Evolutionary conservation across 2,329 filamentous ascomycete genomes (phyloP).

Genomic region (Mollisiaceae sp.): DNA sequence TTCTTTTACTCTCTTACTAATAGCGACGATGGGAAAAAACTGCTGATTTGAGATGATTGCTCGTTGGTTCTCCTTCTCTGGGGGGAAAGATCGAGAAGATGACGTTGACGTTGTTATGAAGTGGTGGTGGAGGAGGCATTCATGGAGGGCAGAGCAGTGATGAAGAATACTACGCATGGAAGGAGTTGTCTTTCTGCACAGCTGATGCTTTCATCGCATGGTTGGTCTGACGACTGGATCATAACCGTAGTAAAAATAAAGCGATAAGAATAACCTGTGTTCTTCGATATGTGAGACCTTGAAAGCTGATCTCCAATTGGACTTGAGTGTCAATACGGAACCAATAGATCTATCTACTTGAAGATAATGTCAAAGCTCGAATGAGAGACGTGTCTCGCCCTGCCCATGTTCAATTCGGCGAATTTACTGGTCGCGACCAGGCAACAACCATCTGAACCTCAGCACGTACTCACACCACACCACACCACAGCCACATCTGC

Average conservation of each 20-base stretch:
- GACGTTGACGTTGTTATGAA: constrained; percentile 13
- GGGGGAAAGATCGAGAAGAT: constrained; percentile 4
- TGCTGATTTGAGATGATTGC: neutral
- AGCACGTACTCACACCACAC: too few relatives aligned
- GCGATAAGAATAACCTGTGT: neutral
- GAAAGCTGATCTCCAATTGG: neutral
- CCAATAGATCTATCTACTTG: neutral
- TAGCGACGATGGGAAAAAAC: constrained; percentile 20
- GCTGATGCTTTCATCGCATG: neutral
- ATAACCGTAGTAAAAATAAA: neutral
- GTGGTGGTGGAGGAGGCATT: constrained; percentile 7
- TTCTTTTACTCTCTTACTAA: constrained; percentile 21
- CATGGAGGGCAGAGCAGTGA: neutral
- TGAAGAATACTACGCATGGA: constrained; percentile 4
- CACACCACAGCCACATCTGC: neutral
- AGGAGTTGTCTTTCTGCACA: neutral
- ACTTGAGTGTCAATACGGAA: neutral
- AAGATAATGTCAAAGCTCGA: too few relatives aligned
- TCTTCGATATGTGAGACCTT: neutral
- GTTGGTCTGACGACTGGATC: neutral
- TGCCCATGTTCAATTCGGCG: neutral
- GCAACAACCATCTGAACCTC: too few relatives aligned
- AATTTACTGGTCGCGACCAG: neutral
- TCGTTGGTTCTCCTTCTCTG: constrained; percentile 7
- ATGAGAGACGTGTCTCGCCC: neutral